phyloP scores from a whole-genome alignment of 805 yeast species.

The Candida tibetensis region DNA sequence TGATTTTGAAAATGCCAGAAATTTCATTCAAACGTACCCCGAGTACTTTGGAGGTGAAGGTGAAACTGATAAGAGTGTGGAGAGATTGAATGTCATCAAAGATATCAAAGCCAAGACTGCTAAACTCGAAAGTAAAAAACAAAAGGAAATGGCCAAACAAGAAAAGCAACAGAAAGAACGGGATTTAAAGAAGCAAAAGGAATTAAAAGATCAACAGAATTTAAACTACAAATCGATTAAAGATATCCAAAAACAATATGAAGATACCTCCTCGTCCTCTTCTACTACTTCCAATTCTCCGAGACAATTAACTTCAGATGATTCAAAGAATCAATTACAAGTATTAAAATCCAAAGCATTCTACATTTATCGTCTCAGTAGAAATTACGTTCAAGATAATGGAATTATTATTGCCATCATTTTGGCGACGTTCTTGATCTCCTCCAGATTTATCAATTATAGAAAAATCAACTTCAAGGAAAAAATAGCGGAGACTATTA shows the following conservation, averaged over 20 bases:
- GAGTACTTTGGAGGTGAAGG: conserved; percentile 14
- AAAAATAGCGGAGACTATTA: conserved; percentile 32
- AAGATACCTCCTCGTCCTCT: background rate
- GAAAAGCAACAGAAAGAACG: conserved; percentile 20
- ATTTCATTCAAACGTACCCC: conserved; percentile 16
- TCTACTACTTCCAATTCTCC: background rate
- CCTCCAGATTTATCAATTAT: conserved; percentile 20
- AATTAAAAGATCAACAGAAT: conserved; percentile 17
- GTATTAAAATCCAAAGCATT: conserved; percentile 15
- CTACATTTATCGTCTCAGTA: conserved; percentile 18
- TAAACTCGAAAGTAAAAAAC: conserved; percentile 16
- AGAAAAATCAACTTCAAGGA: conserved; percentile 28
- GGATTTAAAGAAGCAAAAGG: conserved; percentile 12
- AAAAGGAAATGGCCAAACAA: conserved; percentile 18
- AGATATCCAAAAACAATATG: conserved; percentile 22
- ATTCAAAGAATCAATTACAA: conserved; percentile 1
- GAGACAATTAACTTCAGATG: background rate
- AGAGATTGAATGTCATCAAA: conserved; percentile 12
- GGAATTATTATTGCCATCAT: conserved; percentile 26
- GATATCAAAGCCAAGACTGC: conserved; percentile 14
- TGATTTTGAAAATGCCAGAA: conserved; percentile 25
- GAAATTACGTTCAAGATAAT: conserved; percentile 25
- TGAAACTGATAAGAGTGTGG: conserved; percentile 6
- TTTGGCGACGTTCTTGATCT: conserved; percentile 19
- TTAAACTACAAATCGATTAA: conserved; percentile 30